Evolutionary conservation across 202 grass and related monocot genomes (phyloP).

Genomic region (Schoenoplectus tabernaemontani): DNA sequence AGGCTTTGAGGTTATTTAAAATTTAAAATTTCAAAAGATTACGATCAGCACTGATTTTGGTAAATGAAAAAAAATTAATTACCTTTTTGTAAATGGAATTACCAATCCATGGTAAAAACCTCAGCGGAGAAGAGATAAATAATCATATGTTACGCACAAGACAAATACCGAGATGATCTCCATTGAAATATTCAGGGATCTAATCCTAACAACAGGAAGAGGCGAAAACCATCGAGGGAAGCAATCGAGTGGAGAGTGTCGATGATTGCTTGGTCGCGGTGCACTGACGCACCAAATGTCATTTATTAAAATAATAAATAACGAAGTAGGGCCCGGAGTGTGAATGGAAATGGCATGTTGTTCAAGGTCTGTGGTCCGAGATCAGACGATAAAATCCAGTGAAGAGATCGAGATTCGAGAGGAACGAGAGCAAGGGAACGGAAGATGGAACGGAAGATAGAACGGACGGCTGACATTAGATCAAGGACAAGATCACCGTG

Average conservation of each 20-base stretch:
- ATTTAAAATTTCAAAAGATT: background rate
- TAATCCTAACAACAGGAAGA: background rate
- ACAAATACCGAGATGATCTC: background rate
- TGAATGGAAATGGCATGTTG: background rate
- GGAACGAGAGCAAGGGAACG: background rate
- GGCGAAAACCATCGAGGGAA: background rate
- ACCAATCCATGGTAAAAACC: conserved; percentile 6
- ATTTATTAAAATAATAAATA: background rate
- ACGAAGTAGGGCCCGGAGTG: background rate
- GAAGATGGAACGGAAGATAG: background rate
- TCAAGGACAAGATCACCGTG: background rate
- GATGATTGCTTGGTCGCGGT: background rate
- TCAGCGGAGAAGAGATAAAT: background rate
- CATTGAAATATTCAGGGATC: conserved; percentile 16
- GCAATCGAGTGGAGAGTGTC: conserved; percentile 8
- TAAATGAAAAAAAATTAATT: background rate
- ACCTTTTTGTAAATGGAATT: conserved; percentile 14
- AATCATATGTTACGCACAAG: background rate
- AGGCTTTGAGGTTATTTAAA: background rate
- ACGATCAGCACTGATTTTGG: background rate
- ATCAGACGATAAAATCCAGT: background rate
- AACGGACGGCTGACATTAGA: background rate
- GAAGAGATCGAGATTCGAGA: background rate
- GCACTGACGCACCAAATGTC: background rate
- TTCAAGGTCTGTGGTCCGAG: background rate